Base-by-base conservation (phyloP, 352 stramenopile genomes). In the Phytophthora litchii region DNA sequence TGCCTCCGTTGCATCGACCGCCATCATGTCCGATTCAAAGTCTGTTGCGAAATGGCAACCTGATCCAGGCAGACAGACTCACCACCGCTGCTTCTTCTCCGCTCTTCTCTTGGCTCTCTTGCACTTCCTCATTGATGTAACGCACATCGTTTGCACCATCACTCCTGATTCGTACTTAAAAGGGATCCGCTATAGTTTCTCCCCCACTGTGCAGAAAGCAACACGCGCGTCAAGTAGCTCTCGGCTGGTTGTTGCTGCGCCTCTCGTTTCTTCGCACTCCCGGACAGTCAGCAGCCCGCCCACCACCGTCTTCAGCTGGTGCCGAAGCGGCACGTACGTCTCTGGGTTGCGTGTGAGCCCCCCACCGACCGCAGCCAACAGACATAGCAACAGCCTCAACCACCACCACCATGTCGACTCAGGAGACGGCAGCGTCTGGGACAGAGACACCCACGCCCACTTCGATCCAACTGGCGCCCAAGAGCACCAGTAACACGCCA, bases 91-190 rank as follows among this genome's bases (percentile, higher is more conserved):
- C 27, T 11, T 29, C n/a, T 38, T 13, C 27, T 34, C 32, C n/a
- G n/a, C 32, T 42, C 46, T 43, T 19, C 17, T 31, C 17, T n/a
- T n/a, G n/a, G n/a, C n/a, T n/a, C 13, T 16, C 23, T 27, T 27
- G 23, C 32, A 38, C 32, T 50, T 55, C 20, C 37, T 50, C 10
- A 17, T 14, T 60, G 41, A 32, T 61, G 58, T 67, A 16, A 9
- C 14, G 16, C 13, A 66, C 53, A 68, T 54, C 40, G 21, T 41
- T 41, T 50, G 27, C 12, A 54, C 40, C 35, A 62, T 53, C 53
- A 58, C 29, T 58, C 49, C 38, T 44, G 37, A 50, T 44, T 42
- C 53, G 53, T 16, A 60, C 46, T 57, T 56, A 57, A 7, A n/a
- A 0, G 10, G 7, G 20, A 44, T 14, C 1, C 23, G n/a, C 13